Percentiles rank a stretch among this genome's conserved stretches.
These are phyloP conservation scores for Nemania abortiva DNA, from an alignment of 2,329 filamentous ascomycete genomes.

Conservation along the genomic window DNA sequence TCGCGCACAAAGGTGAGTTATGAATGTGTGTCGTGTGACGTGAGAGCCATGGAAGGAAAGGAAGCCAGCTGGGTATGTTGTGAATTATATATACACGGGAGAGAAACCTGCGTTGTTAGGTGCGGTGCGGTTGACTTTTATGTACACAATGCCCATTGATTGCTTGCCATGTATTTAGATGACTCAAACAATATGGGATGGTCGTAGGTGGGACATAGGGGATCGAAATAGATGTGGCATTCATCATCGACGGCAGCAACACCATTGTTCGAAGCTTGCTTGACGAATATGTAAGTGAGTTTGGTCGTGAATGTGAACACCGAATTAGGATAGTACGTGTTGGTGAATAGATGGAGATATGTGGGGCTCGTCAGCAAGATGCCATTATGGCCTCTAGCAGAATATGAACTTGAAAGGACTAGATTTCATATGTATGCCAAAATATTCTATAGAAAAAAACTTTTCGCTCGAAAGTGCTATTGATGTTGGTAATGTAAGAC, in stretches of 20 bases:
- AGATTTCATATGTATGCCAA: not conserved
- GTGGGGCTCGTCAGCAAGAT: conserved; percentile 23
- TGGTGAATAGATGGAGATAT: conserved; percentile 7
- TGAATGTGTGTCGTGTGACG: not conserved
- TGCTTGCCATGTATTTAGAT: not conserved
- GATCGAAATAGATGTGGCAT: not conserved
- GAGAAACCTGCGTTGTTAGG: not conserved
- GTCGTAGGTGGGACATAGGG: not conserved
- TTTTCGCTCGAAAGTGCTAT: not conserved
- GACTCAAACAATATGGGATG: not conserved
- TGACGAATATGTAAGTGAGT: conserved; percentile 2
- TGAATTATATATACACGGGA: not conserved
- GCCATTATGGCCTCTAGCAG: not conserved
- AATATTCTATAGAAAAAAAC: not conserved
- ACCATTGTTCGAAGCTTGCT: not conserved
- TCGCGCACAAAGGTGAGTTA: not conserved
- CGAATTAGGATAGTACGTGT: not conserved
- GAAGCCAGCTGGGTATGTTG: not conserved
- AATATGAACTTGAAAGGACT: not conserved
- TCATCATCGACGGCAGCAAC: not conserved
- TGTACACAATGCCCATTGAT: not conserved
- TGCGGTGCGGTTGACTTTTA: not conserved
- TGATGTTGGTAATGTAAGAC: not conserved
- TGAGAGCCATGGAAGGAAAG: not conserved
- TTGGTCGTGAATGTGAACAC: not conserved